Conservation (phyloP, 2,329 filamentous ascomycete species). For the Ambrosiella beaveri region DNA sequence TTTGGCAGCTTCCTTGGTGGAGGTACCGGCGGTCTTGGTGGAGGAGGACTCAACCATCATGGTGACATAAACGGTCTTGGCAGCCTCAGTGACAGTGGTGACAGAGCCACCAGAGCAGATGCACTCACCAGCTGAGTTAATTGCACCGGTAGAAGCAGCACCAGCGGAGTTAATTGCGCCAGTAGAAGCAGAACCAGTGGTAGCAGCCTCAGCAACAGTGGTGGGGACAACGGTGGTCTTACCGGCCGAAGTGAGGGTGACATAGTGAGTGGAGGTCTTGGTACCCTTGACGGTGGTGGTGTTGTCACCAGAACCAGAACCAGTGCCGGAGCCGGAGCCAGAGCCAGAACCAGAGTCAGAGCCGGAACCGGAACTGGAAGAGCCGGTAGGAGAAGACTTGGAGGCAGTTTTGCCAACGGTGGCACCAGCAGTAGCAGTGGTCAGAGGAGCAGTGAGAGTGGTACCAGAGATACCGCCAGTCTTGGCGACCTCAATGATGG, state of each 20-base stretch:
- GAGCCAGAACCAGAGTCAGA: neutral
- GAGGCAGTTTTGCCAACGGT: conserved; percentile 19
- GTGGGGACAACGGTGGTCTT: conserved; percentile 15
- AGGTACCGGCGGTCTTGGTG: conserved; percentile 14
- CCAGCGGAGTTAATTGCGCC: conserved; percentile 1
- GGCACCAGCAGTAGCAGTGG: conserved; percentile 15
- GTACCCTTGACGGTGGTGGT: conserved; percentile 25
- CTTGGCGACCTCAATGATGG: conserved; percentile 23
- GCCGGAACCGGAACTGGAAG: neutral
- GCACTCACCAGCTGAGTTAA: conserved; percentile 1
- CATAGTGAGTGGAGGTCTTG: conserved; percentile 21
- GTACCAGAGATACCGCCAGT: conserved; percentile 23
- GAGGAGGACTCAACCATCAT: conserved; percentile 13
- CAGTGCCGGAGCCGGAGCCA: neutral
- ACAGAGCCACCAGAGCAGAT: conserved; percentile 7
- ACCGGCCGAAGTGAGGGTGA: conserved; percentile 19
- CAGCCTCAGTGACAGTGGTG: conserved; percentile 15
- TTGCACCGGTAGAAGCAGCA: conserved; percentile 15
- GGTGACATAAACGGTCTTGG: conserved; percentile 18
- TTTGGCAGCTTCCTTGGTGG: conserved; percentile 7
- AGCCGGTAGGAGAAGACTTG: neutral
- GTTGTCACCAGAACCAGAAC: conserved; percentile 14
- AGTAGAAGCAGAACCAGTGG: conserved; percentile 15
- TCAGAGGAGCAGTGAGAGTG: conserved; percentile 22
- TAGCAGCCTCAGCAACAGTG: conserved; percentile 15